A percentile compares a stretch with the other conserved stretches of the same genome.
Evolutionary conservation across 2,329 filamentous ascomycete genomes (phyloP).

Genomic region (Chaetomium sp.): DNA sequence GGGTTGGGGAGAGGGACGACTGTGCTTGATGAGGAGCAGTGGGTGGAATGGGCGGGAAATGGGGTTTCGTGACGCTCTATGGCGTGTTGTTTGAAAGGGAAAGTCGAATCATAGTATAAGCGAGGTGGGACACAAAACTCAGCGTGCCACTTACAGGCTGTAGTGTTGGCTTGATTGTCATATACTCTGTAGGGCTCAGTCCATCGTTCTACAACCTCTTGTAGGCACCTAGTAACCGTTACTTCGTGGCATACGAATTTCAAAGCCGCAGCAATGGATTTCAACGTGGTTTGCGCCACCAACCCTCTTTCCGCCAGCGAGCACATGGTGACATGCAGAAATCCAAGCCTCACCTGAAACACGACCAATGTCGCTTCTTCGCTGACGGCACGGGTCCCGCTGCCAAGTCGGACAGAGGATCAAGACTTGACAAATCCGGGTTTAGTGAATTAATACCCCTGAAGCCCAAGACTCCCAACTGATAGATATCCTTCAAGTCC

Average conservation of each 20-base stretch:
- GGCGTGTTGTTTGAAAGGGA: background rate
- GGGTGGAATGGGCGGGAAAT: background rate
- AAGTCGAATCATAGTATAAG: background rate
- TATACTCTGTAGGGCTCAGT: background rate
- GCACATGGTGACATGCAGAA: background rate
- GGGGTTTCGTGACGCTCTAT: background rate
- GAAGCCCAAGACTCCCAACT: background rate
- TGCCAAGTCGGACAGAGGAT: conserved; percentile 1
- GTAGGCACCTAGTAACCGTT: no score
- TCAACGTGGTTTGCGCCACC: background rate
- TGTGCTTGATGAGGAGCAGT: background rate
- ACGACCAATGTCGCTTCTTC: conserved; percentile 9
- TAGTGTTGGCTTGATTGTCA: background rate
- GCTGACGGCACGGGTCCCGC: background rate
- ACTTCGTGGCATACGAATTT: background rate
- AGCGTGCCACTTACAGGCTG: no score
- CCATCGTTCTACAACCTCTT: background rate
- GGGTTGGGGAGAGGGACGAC: background rate
- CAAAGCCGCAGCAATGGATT: no score
- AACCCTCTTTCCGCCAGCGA: background rate
- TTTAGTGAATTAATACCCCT: background rate
- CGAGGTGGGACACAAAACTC: background rate
- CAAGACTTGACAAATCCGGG: background rate
- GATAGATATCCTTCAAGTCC: background rate
- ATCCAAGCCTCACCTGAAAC: background rate